These are phyloP conservation scores for Venturia pyrina DNA, from an alignment of 2,329 filamentous ascomycete species.

Conservation along the genomic window DNA sequence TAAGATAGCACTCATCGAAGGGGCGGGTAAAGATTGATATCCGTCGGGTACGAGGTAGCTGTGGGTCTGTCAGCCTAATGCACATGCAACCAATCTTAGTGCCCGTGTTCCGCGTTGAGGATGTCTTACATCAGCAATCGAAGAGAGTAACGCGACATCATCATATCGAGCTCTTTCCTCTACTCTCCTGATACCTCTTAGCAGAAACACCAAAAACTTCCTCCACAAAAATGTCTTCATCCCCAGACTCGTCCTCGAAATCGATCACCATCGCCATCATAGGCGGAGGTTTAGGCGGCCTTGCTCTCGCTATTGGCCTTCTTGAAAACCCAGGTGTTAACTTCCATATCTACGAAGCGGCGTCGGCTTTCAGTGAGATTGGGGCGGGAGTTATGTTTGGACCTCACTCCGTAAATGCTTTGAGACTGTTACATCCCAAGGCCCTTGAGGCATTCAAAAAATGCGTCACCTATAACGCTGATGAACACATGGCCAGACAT, in stretches of 20 bases:
- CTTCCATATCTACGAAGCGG: conserved; percentile 47
- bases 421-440: conserved; percentile 42
- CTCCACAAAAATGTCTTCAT: neutral
- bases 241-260: neutral
- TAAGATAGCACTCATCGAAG: neutral
- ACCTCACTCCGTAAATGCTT: conserved; percentile 44
- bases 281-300: conserved; percentile 49
- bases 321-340: conserved; percentile 34
- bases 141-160: neutral
- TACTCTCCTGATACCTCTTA: neutral
- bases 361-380: conserved; percentile 45
- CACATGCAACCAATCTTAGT: neutral
- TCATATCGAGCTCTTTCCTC: neutral
- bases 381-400: conserved; percentile 49
- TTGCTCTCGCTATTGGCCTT: conserved; percentile 45
- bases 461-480: neutral
- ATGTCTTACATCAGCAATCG: neutral
- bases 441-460: neutral
- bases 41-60: neutral
- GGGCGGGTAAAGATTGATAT: neutral
- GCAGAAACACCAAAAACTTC: neutral
- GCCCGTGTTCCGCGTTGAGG: neutral
- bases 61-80: neutral
- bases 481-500: neutral
- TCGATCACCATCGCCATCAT: conserved; percentile 41